phyloP scores from a whole-genome alignment of 2,329 filamentous ascomycete species.

The Fusarium sacchari region DNA sequence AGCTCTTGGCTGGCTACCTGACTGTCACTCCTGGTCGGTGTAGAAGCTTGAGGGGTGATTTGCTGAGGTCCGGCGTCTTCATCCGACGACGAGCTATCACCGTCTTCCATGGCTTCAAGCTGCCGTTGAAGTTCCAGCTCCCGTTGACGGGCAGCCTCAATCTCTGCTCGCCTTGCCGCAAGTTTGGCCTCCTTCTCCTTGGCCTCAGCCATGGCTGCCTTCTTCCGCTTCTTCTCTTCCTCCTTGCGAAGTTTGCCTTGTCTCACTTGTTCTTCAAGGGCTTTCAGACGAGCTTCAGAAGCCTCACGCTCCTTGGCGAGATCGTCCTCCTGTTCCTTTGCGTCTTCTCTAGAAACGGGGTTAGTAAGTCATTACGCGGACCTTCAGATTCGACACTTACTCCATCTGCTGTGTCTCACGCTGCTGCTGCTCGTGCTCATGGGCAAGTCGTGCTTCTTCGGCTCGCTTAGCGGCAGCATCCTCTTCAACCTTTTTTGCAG shows the following conservation, averaged over 20 bases:
- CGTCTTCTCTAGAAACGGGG: slow-evolving; percentile 69
- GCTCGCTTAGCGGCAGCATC: slow-evolving; percentile 66
- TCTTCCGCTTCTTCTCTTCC: slow-evolving; percentile 92
- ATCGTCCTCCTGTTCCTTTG: slow-evolving; percentile 80
- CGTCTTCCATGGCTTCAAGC: slow-evolving; percentile 78
- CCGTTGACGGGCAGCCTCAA: slow-evolving; percentile 89
- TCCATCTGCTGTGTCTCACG: slow-evolving; percentile 79
- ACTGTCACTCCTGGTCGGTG: slow-evolving; percentile 63
- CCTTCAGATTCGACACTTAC: slow-evolving; percentile 66
- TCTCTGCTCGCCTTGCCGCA: slow-evolving; percentile 86
- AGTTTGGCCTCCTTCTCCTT: slow-evolving; percentile 89
- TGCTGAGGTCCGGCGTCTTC: slow-evolving; percentile 83
- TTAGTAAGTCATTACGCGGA: slow-evolving; percentile 39
- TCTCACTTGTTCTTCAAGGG: slow-evolving; percentile 91
- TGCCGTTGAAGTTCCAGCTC: slow-evolving; percentile 91
- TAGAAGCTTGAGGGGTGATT: slow-evolving; percentile 70
- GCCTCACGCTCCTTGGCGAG: slow-evolving; percentile 82
- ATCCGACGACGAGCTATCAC: slow-evolving; percentile 80
- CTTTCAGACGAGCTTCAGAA: slow-evolving; percentile 83
- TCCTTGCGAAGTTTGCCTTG: slow-evolving; percentile 96
- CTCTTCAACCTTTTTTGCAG: slow-evolving; percentile 67
- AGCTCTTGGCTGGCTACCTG: slow-evolving; percentile 64
- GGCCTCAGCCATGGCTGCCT: slow-evolving; percentile 85
- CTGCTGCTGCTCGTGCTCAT: slow-evolving; percentile 81
- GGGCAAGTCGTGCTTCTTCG: slow-evolving; percentile 72